These are phyloP conservation scores for Ulvella scutata DNA, from an alignment of 139 green algal genomes.

Conservation along the genomic window DNA sequence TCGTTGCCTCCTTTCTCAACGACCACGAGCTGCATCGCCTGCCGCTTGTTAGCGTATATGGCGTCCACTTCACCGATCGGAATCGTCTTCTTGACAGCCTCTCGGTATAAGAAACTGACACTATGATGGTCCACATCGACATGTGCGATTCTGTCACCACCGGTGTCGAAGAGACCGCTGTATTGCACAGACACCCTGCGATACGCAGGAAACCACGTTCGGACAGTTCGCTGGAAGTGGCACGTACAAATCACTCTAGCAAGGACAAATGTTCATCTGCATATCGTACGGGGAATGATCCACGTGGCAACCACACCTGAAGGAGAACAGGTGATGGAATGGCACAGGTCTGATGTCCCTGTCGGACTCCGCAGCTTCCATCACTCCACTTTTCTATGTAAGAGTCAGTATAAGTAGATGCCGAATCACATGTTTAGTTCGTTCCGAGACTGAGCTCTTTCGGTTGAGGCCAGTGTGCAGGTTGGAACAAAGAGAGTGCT, in stretches of 20 bases:
- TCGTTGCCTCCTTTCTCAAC: neutral
- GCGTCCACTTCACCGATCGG: neutral
- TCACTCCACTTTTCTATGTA: no score
- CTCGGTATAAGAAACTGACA: neutral
- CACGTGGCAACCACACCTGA: neutral
- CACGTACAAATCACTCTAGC: neutral
- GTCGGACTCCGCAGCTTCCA: no score
- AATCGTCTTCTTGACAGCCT: neutral
- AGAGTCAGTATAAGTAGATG: no score
- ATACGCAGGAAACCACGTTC: neutral
- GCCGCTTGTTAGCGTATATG: neutral
- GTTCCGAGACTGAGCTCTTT: no score
- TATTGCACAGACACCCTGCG: neutral
- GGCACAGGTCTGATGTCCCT: neutral
- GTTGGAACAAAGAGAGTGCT: no score
- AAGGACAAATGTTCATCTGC: no score
- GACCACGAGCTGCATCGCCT: neutral
- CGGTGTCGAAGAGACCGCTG: neutral
- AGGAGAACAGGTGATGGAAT: neutral
- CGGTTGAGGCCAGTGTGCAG: no score
- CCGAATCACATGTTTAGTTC: no score
- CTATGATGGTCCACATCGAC: neutral
- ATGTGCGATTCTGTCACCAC: neutral
- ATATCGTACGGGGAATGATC: neutral
- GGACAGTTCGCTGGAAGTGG: neutral